Evolutionary conservation across 2,329 filamentous ascomycete genomes (phyloP).

Genomic region (Erysiphe pulchra): DNA sequence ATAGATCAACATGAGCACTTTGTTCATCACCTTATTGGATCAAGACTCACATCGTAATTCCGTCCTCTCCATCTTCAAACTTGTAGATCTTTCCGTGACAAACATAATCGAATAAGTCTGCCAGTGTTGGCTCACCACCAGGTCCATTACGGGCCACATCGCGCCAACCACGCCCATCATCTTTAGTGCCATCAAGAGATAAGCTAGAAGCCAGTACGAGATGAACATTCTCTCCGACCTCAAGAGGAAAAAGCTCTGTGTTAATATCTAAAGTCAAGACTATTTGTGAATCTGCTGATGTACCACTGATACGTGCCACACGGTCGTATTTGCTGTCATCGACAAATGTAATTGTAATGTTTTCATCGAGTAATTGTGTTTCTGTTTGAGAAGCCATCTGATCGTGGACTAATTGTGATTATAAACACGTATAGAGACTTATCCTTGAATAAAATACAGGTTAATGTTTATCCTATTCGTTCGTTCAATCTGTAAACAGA

Average conservation of each 20-base stretch:
- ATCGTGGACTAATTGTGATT: background rate
- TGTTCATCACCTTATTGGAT: background rate
- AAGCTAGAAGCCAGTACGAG: conserved; percentile 68
- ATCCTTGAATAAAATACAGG: too few species aligned
- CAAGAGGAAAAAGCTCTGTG: conserved; percentile 65
- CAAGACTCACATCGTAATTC: conserved; percentile 55
- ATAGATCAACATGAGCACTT: background rate
- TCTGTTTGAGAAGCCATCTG: conserved; percentile 37
- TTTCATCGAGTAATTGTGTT: conserved; percentile 80
- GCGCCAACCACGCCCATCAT: conserved; percentile 58
- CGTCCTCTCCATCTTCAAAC: conserved; percentile 56
- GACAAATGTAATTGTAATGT: conserved; percentile 56
- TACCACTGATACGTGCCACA: conserved; percentile 62
- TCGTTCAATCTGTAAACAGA: too few species aligned
- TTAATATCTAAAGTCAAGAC: conserved; percentile 80
- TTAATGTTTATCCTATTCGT: too few species aligned
- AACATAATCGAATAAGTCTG: conserved; percentile 69
- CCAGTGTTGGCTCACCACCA: conserved; percentile 31
- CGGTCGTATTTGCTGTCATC: conserved; percentile 87
- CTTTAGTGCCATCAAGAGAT: conserved; percentile 60
- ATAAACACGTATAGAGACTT: too few species aligned
- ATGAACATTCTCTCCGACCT: conserved; percentile 48
- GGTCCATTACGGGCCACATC: conserved; percentile 33
- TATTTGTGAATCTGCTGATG: conserved; percentile 47
- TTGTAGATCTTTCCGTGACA: conserved; percentile 75